Evolutionary conservation across 2,329 filamentous ascomycete species (phyloP).

Genomic region (Chrysosporium keratinophilum): DNA sequence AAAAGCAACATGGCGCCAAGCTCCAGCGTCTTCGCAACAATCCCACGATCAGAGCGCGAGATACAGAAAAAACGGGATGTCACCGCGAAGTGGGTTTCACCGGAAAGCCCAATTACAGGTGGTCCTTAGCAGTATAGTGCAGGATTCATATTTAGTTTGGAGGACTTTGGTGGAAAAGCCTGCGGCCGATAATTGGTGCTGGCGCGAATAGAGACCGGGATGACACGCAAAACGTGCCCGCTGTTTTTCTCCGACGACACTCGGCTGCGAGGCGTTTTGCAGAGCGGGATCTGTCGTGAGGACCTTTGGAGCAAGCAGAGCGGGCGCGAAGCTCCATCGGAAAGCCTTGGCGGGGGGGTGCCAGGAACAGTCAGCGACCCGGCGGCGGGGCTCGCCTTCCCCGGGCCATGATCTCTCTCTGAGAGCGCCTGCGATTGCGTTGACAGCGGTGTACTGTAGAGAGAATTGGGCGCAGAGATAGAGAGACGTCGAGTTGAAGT

Average conservation of each 20-base stretch:
- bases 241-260: neutral
- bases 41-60: neutral
- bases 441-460: neutral
- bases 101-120: neutral
- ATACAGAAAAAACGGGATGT: conserved; percentile 3
- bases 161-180: conserved; percentile 10
- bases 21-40: neutral
- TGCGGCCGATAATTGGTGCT: neutral
- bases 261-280: neutral
- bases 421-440: neutral
- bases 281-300: conserved; percentile 6
- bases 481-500: neutral
- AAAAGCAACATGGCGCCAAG: neutral
- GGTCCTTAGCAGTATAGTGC: too few species aligned
- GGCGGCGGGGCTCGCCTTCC: neutral
- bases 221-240: neutral
- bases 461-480: too few species aligned
- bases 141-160: neutral
- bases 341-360: neutral
- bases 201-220: neutral
- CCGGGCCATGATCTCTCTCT: neutral
- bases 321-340: neutral
- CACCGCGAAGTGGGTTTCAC: neutral
- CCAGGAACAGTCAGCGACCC: neutral
- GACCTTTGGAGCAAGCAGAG: conserved; percentile 9